Evolutionary conservation across 2,329 filamentous ascomycete genomes (phyloP).

Genomic region (Colletotrichum shisoi): DNA sequence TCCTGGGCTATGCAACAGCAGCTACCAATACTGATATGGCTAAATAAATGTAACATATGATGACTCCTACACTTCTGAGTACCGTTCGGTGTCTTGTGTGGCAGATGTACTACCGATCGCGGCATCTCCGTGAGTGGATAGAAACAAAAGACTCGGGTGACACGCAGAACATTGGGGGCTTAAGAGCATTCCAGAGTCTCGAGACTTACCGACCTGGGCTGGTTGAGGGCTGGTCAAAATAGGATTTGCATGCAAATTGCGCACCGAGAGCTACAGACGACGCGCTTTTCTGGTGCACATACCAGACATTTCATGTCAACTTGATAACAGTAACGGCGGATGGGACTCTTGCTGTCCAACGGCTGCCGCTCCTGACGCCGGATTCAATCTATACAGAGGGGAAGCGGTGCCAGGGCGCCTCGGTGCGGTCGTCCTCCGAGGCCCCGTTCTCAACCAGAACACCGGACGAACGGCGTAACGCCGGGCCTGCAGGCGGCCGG

Average conservation of each 20-base stretch:
- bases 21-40: not conserved
- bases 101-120: not conserved
- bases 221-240: not conserved
- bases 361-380: not conserved
- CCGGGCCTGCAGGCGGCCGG: conserved; percentile 20
- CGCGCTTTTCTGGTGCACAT: not conserved
- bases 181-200: conserved; percentile 19
- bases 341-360: not conserved
- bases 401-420: conserved; percentile 7
- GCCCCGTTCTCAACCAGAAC: conserved; percentile 4
- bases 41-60: no score
- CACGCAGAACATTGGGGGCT: not conserved
- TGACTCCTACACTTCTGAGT: not conserved
- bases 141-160: not conserved
- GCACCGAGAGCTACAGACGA: not conserved
- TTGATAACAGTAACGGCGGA: not conserved
- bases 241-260: not conserved
- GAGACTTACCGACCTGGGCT: not conserved
- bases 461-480: conserved; percentile 20
- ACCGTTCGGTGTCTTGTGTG: not conserved
- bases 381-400: not conserved
- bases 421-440: conserved; percentile 21
- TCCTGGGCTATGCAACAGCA: not conserved
- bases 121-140: conserved; percentile 14
- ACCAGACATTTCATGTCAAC: not conserved